Conservation (phyloP, 306 rosid species). For the Clitoria ternatea region DNA sequence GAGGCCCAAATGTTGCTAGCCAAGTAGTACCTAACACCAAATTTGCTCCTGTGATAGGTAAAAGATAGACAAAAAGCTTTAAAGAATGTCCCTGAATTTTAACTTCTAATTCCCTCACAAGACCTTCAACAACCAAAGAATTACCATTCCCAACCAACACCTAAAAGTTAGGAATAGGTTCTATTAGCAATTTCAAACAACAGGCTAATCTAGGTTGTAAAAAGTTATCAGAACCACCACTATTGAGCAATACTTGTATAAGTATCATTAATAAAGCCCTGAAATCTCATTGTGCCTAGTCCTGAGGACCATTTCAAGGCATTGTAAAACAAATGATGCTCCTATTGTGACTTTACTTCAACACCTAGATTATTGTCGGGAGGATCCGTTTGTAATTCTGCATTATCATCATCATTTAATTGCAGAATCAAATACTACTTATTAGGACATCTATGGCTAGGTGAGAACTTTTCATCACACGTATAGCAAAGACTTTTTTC, state of each 20-base stretch:
- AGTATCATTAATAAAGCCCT: background rate
- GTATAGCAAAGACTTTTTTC: no score
- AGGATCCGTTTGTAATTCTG: no score
- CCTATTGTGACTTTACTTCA: rapidly evolving
- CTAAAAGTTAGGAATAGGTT: background rate
- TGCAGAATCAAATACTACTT: no score
- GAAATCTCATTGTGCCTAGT: background rate
- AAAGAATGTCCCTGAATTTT: background rate
- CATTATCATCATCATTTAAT: no score
- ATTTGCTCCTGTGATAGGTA: background rate
- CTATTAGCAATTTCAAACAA: background rate
- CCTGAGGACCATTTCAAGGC: no score
- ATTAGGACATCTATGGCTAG: no score
- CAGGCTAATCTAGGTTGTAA: background rate
- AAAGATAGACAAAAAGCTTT: background rate
- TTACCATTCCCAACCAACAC: no score
- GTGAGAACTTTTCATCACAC: no score
- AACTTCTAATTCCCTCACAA: background rate
- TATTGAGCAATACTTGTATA: background rate
- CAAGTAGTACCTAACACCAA: no score
- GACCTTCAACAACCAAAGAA: background rate
- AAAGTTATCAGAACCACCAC: background rate
- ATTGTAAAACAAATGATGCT: background rate
- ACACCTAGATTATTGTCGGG: rapidly evolving
- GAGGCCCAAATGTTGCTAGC: no score